Percentiles rank a stretch among this genome's conserved stretches.
Evolutionary conservation across 78 protist species (phyloP).

Genomic region (Dictyostelium firmibasis): DNA sequence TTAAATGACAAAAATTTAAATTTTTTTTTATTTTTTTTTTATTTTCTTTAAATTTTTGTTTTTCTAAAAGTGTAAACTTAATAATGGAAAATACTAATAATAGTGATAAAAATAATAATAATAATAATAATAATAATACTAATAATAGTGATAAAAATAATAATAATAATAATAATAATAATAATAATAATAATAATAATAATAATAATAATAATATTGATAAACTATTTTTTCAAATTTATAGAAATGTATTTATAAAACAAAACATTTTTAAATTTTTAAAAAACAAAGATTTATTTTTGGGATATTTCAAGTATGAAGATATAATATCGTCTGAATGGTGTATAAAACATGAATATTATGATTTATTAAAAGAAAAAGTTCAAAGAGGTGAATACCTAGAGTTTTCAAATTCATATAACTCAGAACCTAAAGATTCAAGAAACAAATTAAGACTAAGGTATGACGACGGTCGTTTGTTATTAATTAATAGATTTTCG

Average conservation of each 20-base stretch:
- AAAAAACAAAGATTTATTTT: not conserved
- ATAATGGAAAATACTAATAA: too few species aligned
- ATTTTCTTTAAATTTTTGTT: too few species aligned
- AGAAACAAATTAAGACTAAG: not conserved
- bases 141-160: too few species aligned
- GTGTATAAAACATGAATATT: not conserved
- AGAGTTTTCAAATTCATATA: not conserved
- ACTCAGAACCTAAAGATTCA: not conserved
- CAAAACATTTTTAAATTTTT: not conserved
- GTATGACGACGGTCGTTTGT: not conserved
- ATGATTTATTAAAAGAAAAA: not conserved
- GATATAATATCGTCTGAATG: not conserved
- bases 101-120: too few species aligned
- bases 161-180: too few species aligned
- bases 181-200: not conserved
- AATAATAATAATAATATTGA: not conserved
- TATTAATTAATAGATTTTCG: not conserved
- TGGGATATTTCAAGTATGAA: not conserved
- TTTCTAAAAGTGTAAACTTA: too few species aligned
- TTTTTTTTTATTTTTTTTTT: too few species aligned
- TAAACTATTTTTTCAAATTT: not conserved
- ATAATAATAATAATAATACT: too few species aligned
- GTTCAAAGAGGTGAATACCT: not conserved
- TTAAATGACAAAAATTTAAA: too few species aligned
- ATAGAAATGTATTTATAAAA: not conserved